These are phyloP conservation scores for Funneliformis caledonium DNA, from an alignment of 371 early-diverging fungal species.

Conservation along the genomic window DNA sequence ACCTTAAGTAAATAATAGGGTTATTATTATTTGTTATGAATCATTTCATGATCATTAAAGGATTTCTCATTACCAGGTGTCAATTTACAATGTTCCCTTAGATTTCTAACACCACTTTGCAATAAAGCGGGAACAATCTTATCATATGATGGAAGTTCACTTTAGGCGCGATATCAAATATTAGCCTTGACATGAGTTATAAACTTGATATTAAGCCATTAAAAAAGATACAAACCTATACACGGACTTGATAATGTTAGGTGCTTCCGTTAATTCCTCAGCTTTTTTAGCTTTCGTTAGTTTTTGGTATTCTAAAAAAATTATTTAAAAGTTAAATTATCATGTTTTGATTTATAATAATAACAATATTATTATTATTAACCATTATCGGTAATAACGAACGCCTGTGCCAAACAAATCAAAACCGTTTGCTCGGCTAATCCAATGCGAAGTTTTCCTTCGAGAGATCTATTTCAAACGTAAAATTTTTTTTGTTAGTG, in stretches of 20 bases:
- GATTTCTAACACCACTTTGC: conserved; percentile 69
- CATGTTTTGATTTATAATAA: background rate
- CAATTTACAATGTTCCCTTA: conserved; percentile 79
- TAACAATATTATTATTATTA: conserved; percentile 5
- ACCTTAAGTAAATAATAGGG: conserved; percentile 38
- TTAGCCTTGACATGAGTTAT: background rate
- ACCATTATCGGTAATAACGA: conserved; percentile 59
- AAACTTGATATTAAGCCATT: background rate
- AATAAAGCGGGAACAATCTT: conserved; percentile 86
- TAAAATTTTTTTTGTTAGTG: background rate
- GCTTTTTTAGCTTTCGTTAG: conserved; percentile 59
- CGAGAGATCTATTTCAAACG: conserved; percentile 70
- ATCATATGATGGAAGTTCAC: conserved; percentile 91
- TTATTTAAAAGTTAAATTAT: background rate
- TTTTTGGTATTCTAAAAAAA: conserved; percentile 49
- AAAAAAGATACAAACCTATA: conserved; percentile 68
- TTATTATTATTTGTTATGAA: background rate
- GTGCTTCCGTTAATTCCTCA: conserved; percentile 67
- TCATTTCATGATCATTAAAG: background rate
- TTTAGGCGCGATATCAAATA: conserved; percentile 41
- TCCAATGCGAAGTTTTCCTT: conserved; percentile 97
- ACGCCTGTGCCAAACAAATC: conserved; percentile 84
- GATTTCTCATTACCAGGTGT: conserved; percentile 70
- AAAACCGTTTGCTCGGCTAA: conserved; percentile 96
- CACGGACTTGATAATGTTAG: conserved; percentile 83